phyloP scores from a whole-genome alignment of 2,329 filamentous ascomycete species.

The Penicillium psychrosexuale region DNA sequence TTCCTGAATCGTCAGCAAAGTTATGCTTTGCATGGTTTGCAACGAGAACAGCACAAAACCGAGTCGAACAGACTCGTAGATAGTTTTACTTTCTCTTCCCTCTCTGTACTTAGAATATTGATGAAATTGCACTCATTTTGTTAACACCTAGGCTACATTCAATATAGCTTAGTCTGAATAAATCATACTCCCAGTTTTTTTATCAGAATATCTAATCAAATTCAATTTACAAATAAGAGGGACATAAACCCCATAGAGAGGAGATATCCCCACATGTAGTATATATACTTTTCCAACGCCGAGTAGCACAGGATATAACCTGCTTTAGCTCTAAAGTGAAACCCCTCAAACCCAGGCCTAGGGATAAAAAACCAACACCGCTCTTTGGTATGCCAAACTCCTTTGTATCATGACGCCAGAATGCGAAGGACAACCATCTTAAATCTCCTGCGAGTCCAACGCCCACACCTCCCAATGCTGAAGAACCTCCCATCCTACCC shows the following conservation, averaged over 20 bases:
- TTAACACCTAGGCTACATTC: neutral
- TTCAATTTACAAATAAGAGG: neutral
- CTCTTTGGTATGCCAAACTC: neutral
- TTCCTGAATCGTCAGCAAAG: no score
- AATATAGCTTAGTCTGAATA: neutral
- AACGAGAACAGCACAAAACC: no score
- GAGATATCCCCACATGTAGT: neutral
- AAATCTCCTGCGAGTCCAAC: constrained; percentile 40
- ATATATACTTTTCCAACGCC: neutral
- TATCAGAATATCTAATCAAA: neutral
- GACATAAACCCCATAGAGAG: neutral
- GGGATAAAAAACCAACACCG: neutral
- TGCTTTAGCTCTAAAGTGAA: neutral
- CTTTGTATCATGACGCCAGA: neutral
- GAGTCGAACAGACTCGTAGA: no score
- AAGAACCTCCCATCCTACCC: constrained; percentile 42
- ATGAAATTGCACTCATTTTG: no score
- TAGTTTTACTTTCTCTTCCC: no score
- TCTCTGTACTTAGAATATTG: no score
- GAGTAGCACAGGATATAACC: neutral
- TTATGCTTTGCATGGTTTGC: no score
- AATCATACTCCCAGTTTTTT: neutral
- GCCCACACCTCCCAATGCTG: constrained; percentile 46
- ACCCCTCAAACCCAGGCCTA: neutral
- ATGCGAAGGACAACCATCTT: neutral